Evolutionary conservation across 768 basidiomycete species (phyloP).

Genomic region (Amanita muscaria): DNA sequence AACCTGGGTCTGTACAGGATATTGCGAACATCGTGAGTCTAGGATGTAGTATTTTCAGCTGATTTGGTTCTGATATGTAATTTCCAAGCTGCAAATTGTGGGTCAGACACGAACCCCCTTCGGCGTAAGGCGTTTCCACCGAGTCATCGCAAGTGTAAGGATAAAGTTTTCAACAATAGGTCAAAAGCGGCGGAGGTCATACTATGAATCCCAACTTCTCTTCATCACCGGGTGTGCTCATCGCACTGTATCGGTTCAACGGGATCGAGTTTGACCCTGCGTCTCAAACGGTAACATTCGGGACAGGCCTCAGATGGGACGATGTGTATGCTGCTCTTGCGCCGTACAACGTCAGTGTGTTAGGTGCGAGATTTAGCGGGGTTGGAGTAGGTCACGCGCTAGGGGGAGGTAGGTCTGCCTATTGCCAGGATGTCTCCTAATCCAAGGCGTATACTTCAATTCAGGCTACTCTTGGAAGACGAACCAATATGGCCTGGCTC

Average conservation of each 20-base stretch:
- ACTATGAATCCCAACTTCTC: slow-evolving; percentile 36
- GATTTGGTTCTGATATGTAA: neutral
- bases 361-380: slow-evolving; percentile 39
- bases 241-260: slow-evolving; percentile 33
- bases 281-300: slow-evolving; percentile 22
- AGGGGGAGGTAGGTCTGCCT: slow-evolving; percentile 35
- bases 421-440: slow-evolving; percentile 25
- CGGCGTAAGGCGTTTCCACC: slow-evolving; percentile 29
- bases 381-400: slow-evolving; percentile 41
- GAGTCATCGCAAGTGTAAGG: neutral
- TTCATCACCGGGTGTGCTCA: slow-evolving; percentile 43
- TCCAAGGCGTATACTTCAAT: slow-evolving; percentile 22
- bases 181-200: slow-evolving; percentile 47
- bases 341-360: slow-evolving; percentile 33
- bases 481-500: slow-evolving; percentile 50
- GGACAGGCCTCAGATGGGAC: slow-evolving; percentile 40
- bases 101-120: slow-evolving; percentile 39
- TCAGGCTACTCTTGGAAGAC: slow-evolving; percentile 56
- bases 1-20: slow-evolving; percentile 47
- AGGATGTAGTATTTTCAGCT: neutral
- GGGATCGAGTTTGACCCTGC: slow-evolving; percentile 24
- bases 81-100: slow-evolving; percentile 37
- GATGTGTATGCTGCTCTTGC: slow-evolving; percentile 36
- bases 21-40: slow-evolving; percentile 39
- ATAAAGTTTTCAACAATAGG: slow-evolving; percentile 18